Conservation (phyloP, 257 asterid species). For the Solanum etuberosum region DNA sequence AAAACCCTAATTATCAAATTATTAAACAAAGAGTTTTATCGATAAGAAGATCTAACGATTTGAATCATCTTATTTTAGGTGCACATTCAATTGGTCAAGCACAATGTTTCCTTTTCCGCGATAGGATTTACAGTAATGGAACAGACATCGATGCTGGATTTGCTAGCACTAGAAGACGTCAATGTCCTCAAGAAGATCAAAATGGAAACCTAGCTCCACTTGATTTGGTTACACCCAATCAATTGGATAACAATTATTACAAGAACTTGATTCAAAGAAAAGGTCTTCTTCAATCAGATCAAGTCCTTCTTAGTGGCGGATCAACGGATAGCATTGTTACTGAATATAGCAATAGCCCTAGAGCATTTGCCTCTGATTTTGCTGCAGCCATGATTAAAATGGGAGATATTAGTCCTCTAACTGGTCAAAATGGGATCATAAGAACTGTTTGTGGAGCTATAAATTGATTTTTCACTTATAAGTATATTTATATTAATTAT, state of each 20-base stretch:
- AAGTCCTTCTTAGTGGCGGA: not conserved
- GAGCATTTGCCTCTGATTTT: not conserved
- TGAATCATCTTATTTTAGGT: not conserved
- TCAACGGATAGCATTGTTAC: not conserved
- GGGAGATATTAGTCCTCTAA: not conserved
- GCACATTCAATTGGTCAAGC: not conserved
- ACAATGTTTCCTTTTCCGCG: slow-evolving; percentile 4
- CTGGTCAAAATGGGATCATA: not conserved
- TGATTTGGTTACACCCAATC: slow-evolving; percentile 32
- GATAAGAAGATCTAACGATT: no score
- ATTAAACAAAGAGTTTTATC: no score
- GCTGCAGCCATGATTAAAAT: not conserved
- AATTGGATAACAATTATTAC: no score
- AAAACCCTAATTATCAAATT: no score
- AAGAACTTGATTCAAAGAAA: no score
- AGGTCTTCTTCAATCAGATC: not conserved
- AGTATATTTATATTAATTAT: no score
- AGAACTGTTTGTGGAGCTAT: not conserved
- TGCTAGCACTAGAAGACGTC: slow-evolving; percentile 11
- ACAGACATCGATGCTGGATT: slow-evolving; percentile 26
- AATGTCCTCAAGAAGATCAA: slow-evolving; percentile 7
- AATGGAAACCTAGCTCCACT: slow-evolving; percentile 26
- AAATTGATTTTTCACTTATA: not conserved
- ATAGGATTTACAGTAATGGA: slow-evolving; percentile 26
- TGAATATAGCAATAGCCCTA: not conserved